Conservation (phyloP, 805 yeast species). For the Metschnikowia rubicola region DNA sequence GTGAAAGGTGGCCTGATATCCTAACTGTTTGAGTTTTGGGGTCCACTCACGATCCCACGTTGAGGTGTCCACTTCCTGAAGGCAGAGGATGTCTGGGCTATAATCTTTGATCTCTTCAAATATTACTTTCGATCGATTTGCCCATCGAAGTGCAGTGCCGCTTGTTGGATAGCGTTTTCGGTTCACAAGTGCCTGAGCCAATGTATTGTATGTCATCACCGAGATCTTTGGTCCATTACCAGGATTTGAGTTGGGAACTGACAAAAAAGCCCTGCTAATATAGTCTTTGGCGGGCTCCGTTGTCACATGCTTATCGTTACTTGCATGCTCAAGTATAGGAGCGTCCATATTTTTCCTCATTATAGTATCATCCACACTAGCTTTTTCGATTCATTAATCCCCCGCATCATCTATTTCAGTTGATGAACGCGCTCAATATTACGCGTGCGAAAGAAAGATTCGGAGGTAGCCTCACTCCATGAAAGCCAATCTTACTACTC, state of each 20-base stretch:
- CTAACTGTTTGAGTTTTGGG: conserved; percentile 48
- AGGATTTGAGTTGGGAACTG: conserved; percentile 2
- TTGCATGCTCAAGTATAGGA: too few species aligned
- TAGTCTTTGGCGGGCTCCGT: not conserved
- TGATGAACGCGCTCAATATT: too few species aligned
- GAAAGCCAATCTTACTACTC: too few species aligned
- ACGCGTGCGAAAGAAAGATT: too few species aligned
- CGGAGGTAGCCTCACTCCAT: too few species aligned
- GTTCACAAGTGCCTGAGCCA: conserved; percentile 84
- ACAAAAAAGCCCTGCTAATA: conserved; percentile 4
- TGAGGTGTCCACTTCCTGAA: conserved; percentile 80
- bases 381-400: too few species aligned
- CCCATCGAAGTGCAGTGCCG: conserved; percentile 80
- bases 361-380: too few species aligned
- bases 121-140: conserved; percentile 61
- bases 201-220: conserved; percentile 75
- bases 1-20: conserved; percentile 42
- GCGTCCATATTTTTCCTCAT: too few species aligned
- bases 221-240: conserved; percentile 22
- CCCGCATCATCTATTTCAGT: too few species aligned
- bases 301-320: not conserved
- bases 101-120: conserved; percentile 64
- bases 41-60: conserved; percentile 61
- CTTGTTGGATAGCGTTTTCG: conserved; percentile 79
- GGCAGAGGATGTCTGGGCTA: conserved; percentile 67